Evolutionary conservation across 192 early-diverging fungal genomes (phyloP).

Genomic region (Spizellomyces punctatus): DNA sequence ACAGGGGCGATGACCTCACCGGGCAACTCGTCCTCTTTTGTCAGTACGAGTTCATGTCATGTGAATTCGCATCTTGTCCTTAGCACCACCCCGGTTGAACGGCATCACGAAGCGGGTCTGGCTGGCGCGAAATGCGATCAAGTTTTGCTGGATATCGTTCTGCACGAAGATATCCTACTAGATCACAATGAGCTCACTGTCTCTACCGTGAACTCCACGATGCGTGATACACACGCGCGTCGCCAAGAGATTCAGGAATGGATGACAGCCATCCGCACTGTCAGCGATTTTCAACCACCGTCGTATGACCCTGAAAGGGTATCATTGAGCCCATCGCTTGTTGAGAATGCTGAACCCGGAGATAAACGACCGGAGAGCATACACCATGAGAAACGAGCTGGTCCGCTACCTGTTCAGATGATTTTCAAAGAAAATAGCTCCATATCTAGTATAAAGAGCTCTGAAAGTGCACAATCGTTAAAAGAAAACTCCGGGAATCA

Average conservation of each 20-base stretch:
- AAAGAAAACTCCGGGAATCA: neutral
- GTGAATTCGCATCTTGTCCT: conserved; percentile 3
- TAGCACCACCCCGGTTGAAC: conserved; percentile 6
- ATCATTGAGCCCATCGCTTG: neutral
- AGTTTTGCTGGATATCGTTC: conserved; percentile 21
- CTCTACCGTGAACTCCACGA: conserved; percentile 5
- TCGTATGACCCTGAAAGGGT: neutral
- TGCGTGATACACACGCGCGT: conserved; percentile 11
- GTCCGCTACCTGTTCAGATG: neutral
- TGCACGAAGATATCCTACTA: conserved; percentile 28
- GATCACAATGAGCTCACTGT: conserved; percentile 15
- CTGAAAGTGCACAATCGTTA: neutral
- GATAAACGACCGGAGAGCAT: no score
- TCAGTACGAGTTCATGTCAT: conserved; percentile 6
- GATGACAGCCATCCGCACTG: conserved; percentile 27
- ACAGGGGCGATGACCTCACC: conserved; percentile 1
- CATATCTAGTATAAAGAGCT: neutral
- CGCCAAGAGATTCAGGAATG: conserved; percentile 40
- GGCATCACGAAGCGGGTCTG: neutral
- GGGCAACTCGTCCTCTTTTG: neutral
- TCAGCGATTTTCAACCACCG: conserved; percentile 14
- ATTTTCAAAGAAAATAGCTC: neutral
- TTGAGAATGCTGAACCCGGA: neutral
- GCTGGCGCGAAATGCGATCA: conserved; percentile 13
- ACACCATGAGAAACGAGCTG: no score